Base-by-base conservation (phyloP, 441 rosid species). In the Biscutella laevigata region DNA sequence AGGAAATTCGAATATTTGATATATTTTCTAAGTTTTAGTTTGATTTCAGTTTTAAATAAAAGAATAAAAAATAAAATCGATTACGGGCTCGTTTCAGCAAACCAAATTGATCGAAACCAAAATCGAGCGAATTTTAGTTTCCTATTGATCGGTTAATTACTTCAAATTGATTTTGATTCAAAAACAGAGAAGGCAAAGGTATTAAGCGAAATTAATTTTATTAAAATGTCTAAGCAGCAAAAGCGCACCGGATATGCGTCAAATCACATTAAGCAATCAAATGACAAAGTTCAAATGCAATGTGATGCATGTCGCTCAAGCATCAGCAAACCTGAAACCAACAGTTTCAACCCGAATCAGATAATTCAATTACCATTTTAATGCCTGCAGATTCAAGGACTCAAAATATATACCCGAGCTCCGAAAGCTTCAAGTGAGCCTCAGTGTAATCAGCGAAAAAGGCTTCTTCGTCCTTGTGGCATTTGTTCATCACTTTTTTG, bases 391-490 rank as follows among this genome's bases (percentile, higher is more conserved):
- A 11, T 30, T 33, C 4, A 47, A 4, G 6, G 43, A 13, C 56
- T 32, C 30, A 25, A 2, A 7, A 6, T 7, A 33, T 20, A 10
- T 82, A 90, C 97, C 98, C 98, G 4, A 90, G 86, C 82, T 90
- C 98, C 0, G 98, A 87, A 56, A 90, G 96, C 80, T 77, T 90
- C 71, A 83, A 12, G 66, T 84, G 96, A 6, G 92, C 76, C 52
- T 79, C 96, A 0, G 86, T 37, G 24, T 87, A 87, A 59, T 87
- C 98, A 9, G 61, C 79, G 39, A 87, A 90, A 66, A 87, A 90
- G 7, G 84, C 88, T n/a, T 90, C 98, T 67, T 90, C 98, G 53
- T 83, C 88, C 97, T 90, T n/a, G n/a, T n/a, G n/a, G n/a, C n/a
- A n/a, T n/a, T n/a, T n/a, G n/a, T n/a, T n/a, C n/a, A n/a, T n/a